Evolutionary conservation across 768 basidiomycete genomes (phyloP).

Genomic region (Calocybe indica): DNA sequence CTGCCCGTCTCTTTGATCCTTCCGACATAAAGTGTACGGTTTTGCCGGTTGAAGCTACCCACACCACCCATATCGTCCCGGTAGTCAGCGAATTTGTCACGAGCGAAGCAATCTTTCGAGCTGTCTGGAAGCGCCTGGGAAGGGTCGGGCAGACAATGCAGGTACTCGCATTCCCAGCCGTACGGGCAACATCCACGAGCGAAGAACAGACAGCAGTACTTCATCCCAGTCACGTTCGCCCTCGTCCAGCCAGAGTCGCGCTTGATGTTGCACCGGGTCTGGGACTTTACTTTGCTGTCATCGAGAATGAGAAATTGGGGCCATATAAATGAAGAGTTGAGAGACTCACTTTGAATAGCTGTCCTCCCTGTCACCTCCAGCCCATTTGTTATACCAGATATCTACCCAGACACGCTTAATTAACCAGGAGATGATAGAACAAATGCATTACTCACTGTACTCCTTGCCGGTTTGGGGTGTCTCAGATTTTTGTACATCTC

Average conservation of each 20-base stretch:
- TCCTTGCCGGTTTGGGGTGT: conserved; percentile 91
- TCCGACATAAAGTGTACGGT: conserved; percentile 92
- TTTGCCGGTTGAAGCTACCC: conserved; percentile 91
- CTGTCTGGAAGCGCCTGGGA: conserved; percentile 72
- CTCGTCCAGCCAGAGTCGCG: conserved; percentile 90
- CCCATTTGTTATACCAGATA: conserved; percentile 99
- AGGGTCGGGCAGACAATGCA: conserved; percentile 81
- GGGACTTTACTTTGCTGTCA: conserved; percentile 84
- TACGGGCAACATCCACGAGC: conserved; percentile 96
- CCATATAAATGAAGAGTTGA: background rate
- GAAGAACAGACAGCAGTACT: conserved; percentile 94
- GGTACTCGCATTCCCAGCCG: conserved; percentile 96
- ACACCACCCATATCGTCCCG: conserved; percentile 99
- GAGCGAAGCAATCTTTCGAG: conserved; percentile 93
- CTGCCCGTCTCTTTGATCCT: conserved; percentile 88
- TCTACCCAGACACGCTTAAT: conserved; percentile 35
- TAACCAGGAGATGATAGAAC: background rate
- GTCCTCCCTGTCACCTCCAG: conserved; percentile 98
- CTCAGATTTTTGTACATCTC: conserved; percentile 86
- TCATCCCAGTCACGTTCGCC: conserved; percentile 89
- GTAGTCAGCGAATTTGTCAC: conserved; percentile 97
- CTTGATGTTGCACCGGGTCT: conserved; percentile 86
- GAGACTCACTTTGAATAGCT: conserved; percentile 82
- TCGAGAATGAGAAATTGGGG: background rate
- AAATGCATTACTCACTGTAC: conserved; percentile 63